Evolutionary conservation across 2,329 filamentous ascomycete species (phyloP), one percentile per base, ranked within the genome.

Genomic region (Penicillium sp.): DNA sequence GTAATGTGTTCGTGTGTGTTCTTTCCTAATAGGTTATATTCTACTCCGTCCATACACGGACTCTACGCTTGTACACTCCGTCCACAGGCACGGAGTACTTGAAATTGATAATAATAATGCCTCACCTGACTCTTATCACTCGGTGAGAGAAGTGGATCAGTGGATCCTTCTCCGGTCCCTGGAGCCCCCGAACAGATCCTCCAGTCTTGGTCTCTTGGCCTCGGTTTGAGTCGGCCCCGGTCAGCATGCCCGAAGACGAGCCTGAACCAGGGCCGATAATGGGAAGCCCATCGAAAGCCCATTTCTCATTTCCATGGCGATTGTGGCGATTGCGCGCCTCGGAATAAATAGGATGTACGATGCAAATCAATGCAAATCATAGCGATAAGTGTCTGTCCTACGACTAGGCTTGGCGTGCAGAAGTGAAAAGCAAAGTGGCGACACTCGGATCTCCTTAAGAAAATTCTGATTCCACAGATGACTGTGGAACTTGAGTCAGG

Each of bases 341-440:
- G 38, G 38, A 40, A 40, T 7, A 38, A 32, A 42, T 11, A 18
- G 9, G 27, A 7, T 14, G 29, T 31, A 34, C 29, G 34, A 32
- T 34, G 22, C 14, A 44, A 31, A 29, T 44, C 42, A 29, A 32
- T 34, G 22, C 24, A 44, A 31, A 29, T 44, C 42, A 29, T 36
- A 13, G 34, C 34, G 34, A 36, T 36, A 36, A 36, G 34, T n/a
- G 34, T 36, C 34, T 36, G 34, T 36, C 34, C 34, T n/a, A 36
- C 31, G 31, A 34, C 13, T 13, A n/a, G 32, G 24, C 48, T 51
- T 46, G 49, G 49, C 34, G n/a, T 46, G 49, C 49, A 46, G 45
- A 36, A 3, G 14, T 14, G 21, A 16, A 29, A 22, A 8, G 41
- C 16, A 24, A 6, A 16, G 49, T 52, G 49, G 43, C 49, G 36